These are phyloP conservation scores for Athelia psychrophila DNA, from an alignment of 1,284 basidiomycete genomes.

Conservation along the genomic window DNA sequence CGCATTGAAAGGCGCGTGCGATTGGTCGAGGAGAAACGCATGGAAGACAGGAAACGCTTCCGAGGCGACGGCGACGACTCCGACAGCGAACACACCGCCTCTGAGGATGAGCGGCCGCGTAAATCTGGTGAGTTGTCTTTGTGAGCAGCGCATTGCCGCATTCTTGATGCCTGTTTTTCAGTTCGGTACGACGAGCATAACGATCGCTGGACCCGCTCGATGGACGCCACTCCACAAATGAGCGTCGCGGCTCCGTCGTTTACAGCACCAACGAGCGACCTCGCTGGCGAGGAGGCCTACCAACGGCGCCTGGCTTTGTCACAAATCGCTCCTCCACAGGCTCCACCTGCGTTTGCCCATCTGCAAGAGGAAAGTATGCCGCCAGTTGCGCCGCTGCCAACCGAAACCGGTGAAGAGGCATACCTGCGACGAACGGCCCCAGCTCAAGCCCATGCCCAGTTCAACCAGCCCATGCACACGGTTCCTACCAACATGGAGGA, in stretches of 20 bases:
- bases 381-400: conserved; percentile 9
- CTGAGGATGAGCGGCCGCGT: conserved; percentile 67
- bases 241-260: conserved; percentile 11
- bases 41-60: conserved; percentile 57
- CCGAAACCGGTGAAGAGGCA: conserved; percentile 67
- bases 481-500: too few relatives aligned
- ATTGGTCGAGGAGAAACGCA: conserved; percentile 52
- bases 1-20: conserved; percentile 67
- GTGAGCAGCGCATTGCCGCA: conserved; percentile 1
- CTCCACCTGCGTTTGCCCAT: conserved; percentile 18
- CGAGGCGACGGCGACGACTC: conserved; percentile 59
- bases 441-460: conserved; percentile 33
- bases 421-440: conserved; percentile 62
- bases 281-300: conserved; percentile 65
- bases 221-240: conserved; percentile 40
- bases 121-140: conserved; percentile 55
- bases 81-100: conserved; percentile 59
- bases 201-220: conserved; percentile 53
- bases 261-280: conserved; percentile 20
- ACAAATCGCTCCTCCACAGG: conserved; percentile 12
- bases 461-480: conserved; percentile 17
- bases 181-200: conserved; percentile 55
- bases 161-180: conserved; percentile 20
- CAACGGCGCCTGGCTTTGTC: conserved; percentile 59
- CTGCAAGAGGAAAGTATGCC: conserved; percentile 8